Base-by-base conservation (phyloP, 768 basidiomycete genomes). In the Mrakia frigida region DNA sequence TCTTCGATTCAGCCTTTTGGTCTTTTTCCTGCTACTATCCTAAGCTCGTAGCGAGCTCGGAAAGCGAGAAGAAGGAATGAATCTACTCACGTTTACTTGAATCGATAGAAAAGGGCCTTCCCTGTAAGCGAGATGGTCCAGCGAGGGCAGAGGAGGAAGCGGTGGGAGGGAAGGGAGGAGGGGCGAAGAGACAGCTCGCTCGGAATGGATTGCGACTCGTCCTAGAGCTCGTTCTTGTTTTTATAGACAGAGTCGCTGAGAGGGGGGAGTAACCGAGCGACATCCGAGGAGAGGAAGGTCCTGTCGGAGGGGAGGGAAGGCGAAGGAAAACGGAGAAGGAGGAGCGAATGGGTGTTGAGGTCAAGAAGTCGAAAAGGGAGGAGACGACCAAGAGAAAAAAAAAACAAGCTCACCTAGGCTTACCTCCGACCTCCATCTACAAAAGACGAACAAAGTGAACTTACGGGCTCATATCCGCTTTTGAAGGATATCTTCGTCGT, bases 51-150 rank as follows among this genome's bases (percentile, higher is more conserved):
- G 9, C 14, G 23, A 43, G 18, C 14, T 68, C 28, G 61, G 35
- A 63, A 1, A 25, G 37, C 25, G 37, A 14, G 23, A 11, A 65
- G n/a, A 9, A 35, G 33, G 63, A 18, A 21, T 2, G 16, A 39
- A 1, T 25, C 3, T 1, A 43, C 65, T 68, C 23, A 68, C 65
- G 43, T 35, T 18, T n/a, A 39, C 35, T 39, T 11, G 65, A 39
- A 2, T 35, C 65, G 25, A n/a, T 39, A 21, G 65, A 39, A 13
- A 39, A 43, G 18, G 65, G 65, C 39, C 65, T 35, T 25, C 65
- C 65, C 23, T 68, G 65, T 25, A 68, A 13, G 6, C 65, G 65
- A 18, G 65, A 68, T 7, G 65, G 65, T 11, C 65, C 65, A n/a
- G 39, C 65, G 65, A 41, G 18, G 35, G 61, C 61, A 18, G 35